Base-by-base conservation (phyloP, 1,139 yeast species). In the Kodamaea arcana region DNA sequence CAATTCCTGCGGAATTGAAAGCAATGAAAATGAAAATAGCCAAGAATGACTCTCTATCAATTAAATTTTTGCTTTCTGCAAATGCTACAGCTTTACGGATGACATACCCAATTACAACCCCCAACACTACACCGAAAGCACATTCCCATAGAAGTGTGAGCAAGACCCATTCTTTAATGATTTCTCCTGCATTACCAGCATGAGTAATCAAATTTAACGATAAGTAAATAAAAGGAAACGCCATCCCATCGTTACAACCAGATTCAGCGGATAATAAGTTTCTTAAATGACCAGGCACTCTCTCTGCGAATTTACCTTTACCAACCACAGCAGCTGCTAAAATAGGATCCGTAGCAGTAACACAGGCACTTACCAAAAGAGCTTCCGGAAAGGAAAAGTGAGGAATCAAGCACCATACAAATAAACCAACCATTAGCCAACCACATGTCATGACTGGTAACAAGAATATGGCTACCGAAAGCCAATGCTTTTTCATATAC, bases 291-390 rank as follows among this genome's bases (percentile, higher is more conserved):
- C 97, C 97, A 0, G 98, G 98, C 11, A 92, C 97, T 44, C 97
- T 76, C 54, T 78, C 80, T n/a, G 98, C 97, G 58, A 92, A 92
- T 52, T 90, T 88, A 45, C 98, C 97, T 52, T 86, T 86, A 65
- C 98, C 97, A 15, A 92, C 97, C 14, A 92, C 97, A 0, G 98
- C 97, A 25, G 96, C 95, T 1, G 98, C 98, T 54, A 92, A 71
- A 34, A 92, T 95, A 4, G 98, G 98, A 61, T 92, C 98, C 0
- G 98, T 92, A 3, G 98, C 97, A 0, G 98, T 92, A 26, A 92
- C 80, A 62, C 98, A 92, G 1, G 97, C 97, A 20, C 94, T 77
- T 1, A 92, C 80, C 33, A 85, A 70, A 31, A 92, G 71, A 4
- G 90, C 85, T 39, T 83, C 84, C 12, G 85, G 62, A 63, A 90